Evolutionary conservation across 2,329 filamentous ascomycete species (phyloP), one percentile per base, ranked within the genome.

Genomic region (Neurospora crassa): DNA sequence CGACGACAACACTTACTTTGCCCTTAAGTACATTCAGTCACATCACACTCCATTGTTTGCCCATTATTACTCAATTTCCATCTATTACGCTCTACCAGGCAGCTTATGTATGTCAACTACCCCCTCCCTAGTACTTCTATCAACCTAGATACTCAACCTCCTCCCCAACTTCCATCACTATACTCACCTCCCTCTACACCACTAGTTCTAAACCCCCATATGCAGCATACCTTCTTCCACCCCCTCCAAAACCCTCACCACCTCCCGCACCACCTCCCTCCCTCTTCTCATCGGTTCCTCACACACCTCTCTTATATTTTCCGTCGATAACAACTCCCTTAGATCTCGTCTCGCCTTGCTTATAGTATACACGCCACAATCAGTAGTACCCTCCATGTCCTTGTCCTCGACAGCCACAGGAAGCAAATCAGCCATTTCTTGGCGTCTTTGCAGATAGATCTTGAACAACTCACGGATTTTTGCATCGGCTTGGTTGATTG

Each of bases 211-310:
- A 29, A 29, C 29, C 29, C 29, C 3, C 29, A 29, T 5, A 24
- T 24, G 24, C 24, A 24, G 3, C 24, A 24, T 24, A 24, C 24
- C 24, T 24, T 12, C 8, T 1, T 8, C 1, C n/a, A 73, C 34
- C 18, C 12, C 24, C 2, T 63, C 53, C 7, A 63, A 7, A 24
- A 63, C 34, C 16, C 24, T 3, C 53, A 18, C 53, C 16, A 63
- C 2, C 53, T 63, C 53, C 14, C 3, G 6, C 3, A 12, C 18
- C 53, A 63, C 7, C 68, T 29, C 34, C 3, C 4, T 20, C 8
- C 24, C 43, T 14, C 68, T 40, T 10, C 70, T 73, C 1, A 72
- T 11, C 14, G 70, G 40, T 5, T 70, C 70, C 5, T 73, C 53
- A 12, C 70, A 72, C 1, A 40, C 72, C 1, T 69, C 40, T 2